Evolutionary conservation across 768 basidiomycete genomes (phyloP).

Genomic region (Russula griseocarnosa): DNA sequence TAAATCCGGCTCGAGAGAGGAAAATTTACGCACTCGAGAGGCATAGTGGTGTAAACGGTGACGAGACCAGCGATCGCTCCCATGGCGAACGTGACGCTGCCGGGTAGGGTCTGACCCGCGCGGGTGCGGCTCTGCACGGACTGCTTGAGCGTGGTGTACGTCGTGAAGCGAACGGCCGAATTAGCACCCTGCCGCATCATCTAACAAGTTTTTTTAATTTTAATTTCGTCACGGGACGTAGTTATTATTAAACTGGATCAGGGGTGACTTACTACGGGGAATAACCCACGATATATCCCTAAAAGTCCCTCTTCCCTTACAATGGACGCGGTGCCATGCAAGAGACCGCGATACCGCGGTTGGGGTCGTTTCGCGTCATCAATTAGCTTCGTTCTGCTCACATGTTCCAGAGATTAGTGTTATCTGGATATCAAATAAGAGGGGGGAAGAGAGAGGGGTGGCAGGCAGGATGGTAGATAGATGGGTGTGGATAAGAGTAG

Average conservation of each 20-base stretch:
- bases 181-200: constrained; percentile 99
- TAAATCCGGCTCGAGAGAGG: background rate
- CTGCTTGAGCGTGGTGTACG: constrained; percentile 91
- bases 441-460: background rate
- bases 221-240: background rate
- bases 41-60: constrained; percentile 89
- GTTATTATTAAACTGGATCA: too few relatives aligned
- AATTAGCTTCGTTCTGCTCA: constrained; percentile 86
- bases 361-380: constrained; percentile 84
- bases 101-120: constrained; percentile 81
- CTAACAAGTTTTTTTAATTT: constrained; percentile 39
- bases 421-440: background rate
- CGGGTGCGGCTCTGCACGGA: constrained; percentile 80
- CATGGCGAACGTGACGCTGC: constrained; percentile 87
- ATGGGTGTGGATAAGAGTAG: background rate
- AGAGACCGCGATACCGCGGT: constrained; percentile 81
- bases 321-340: constrained; percentile 81
- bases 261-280: constrained; percentile 67
- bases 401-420: background rate
- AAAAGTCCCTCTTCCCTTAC: constrained; percentile 77
- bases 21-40: constrained; percentile 56
- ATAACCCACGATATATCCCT: constrained; percentile 87
- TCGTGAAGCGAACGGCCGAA: constrained; percentile 93
- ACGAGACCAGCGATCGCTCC: constrained; percentile 92
- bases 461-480: background rate